These are phyloP conservation scores for Phytophthora constricta DNA, from an alignment of 352 stramenopile genomes.

Conservation along the genomic window DNA sequence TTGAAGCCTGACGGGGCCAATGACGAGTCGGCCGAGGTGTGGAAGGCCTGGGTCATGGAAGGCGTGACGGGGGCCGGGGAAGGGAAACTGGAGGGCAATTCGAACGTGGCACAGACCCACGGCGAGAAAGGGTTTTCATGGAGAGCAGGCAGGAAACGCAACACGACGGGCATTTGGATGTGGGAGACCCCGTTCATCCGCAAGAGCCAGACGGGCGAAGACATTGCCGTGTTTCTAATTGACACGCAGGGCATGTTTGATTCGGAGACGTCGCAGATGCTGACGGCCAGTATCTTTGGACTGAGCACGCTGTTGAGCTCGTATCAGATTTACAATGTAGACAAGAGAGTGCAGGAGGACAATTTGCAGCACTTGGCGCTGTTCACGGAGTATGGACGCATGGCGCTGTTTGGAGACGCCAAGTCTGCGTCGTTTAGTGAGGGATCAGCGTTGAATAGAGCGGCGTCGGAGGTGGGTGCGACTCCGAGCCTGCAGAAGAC, in stretches of 20 bases:
- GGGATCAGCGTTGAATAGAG: conserved; percentile 27
- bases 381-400: conserved; percentile 99
- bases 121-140: conserved; percentile 95
- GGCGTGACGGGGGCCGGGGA: conserved; percentile 61
- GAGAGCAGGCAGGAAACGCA: conserved; percentile 95
- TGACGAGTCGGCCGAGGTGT: conserved; percentile 52
- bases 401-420: conserved; percentile 71
- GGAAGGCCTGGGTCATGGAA: conserved; percentile 73
- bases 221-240: conserved; percentile 97
- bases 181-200: conserved; percentile 98
- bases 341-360: conserved; percentile 99
- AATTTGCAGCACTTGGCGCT: conserved; percentile 99
- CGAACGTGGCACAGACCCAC: conserved; percentile 80
- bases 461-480: conserved; percentile 27
- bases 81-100: conserved; percentile 83
- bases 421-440: conserved; percentile 36
- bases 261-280: conserved; percentile 97
- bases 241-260: conserved; percentile 99
- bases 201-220: conserved; percentile 83
- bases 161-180: conserved; percentile 99
- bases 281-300: conserved; percentile 99
- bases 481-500: conserved; percentile 47
- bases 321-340: conserved; percentile 99
- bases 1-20: conserved; percentile 49
- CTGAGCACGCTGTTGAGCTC: conserved; percentile 96